Evolutionary conservation across 192 early-diverging fungal genomes (phyloP).

Genomic region (Globomyces pollinis-pini): DNA sequence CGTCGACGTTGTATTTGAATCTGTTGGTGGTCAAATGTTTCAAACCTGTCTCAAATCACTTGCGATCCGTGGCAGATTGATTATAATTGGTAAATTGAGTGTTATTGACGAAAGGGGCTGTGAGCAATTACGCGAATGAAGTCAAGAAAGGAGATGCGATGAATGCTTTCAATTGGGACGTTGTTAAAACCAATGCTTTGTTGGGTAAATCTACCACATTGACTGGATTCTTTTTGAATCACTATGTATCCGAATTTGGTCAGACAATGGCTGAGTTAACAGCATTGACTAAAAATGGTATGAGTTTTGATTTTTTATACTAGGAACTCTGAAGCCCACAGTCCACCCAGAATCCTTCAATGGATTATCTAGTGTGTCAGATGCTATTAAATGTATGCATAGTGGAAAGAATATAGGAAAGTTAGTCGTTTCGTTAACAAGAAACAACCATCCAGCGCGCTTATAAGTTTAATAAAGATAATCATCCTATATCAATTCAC

Average conservation of each 20-base stretch:
- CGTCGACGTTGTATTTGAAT: conserved; percentile 52
- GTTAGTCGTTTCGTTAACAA: conserved; percentile 45
- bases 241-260: conserved; percentile 26
- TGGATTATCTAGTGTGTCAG: conserved; percentile 20
- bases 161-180: conserved; percentile 23
- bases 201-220: conserved; percentile 42
- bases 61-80: conserved; percentile 20
- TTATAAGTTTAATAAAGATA: too few species aligned
- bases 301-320: conserved; percentile 9
- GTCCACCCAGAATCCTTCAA: conserved; percentile 33
- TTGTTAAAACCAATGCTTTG: conserved; percentile 34
- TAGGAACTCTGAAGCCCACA: conserved; percentile 29
- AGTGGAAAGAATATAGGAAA: conserved; percentile 52
- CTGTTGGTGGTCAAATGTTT: conserved; percentile 48
- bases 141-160: conserved; percentile 12
- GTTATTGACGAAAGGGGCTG: too few species aligned
- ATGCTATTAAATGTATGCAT: conserved; percentile 41
- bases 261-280: conserved; percentile 23
- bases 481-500: too few species aligned
- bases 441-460: too few species aligned
- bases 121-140: conserved; percentile 18
- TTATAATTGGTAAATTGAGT: conserved; percentile 35
- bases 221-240: conserved; percentile 48
- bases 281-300: not conserved
- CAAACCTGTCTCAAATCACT: conserved; percentile 29